These are phyloP conservation scores for Paramecium octaurelia DNA, from an alignment of 73 alveolate genomes.

Conservation along the genomic window DNA sequence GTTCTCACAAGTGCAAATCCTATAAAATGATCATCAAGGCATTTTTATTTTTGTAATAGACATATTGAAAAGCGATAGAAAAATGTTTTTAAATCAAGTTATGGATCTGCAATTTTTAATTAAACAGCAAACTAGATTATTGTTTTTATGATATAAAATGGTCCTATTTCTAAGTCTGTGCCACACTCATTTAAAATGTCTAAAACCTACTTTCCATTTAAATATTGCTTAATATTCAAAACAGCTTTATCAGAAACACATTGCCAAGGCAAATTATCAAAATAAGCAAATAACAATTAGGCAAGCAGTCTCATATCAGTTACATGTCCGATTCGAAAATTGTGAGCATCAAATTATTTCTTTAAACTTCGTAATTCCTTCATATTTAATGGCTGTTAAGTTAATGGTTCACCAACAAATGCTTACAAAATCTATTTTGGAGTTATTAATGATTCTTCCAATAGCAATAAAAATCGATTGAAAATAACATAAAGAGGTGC, in stretches of 20 bases:
- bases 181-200: neutral
- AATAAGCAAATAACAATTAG: neutral
- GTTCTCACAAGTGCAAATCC: neutral
- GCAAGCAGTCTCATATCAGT: slow-evolving; percentile 43
- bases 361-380: neutral
- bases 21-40: neutral
- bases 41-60: neutral
- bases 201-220: neutral
- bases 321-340: neutral
- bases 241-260: neutral
- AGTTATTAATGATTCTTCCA: neutral
- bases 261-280: neutral
- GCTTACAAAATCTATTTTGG: neutral
- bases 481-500: slow-evolving; percentile 26
- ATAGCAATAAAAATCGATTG: neutral
- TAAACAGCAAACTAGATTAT: neutral
- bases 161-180: neutral
- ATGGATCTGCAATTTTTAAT: neutral
- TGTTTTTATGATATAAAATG: neutral
- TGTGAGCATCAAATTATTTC: neutral
- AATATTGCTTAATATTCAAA: neutral
- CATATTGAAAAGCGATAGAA: neutral
- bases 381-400: neutral
- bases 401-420: neutral
- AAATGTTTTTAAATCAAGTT: neutral